phyloP scores from a whole-genome alignment of 768 basidiomycete species.

The Rhizopogon sp. region DNA sequence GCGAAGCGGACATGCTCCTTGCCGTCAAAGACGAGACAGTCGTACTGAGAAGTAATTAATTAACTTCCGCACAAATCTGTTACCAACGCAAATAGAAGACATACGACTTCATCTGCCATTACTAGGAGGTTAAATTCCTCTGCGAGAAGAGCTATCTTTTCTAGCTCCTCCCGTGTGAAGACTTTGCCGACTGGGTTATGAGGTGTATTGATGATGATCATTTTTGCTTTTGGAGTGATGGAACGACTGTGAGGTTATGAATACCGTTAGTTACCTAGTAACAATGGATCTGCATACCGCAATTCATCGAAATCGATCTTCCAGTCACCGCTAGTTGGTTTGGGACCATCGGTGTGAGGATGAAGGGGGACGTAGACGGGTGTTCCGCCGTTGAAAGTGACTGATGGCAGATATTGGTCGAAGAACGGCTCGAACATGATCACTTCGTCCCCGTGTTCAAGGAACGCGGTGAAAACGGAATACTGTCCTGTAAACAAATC shows the following conservation, averaged over 20 bases:
- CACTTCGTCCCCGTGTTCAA: constrained; percentile 92
- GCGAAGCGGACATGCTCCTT: constrained; percentile 92
- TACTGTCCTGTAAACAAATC: constrained; percentile 66
- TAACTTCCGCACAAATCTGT: neutral
- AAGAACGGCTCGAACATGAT: constrained; percentile 99
- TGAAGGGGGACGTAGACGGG: constrained; percentile 95
- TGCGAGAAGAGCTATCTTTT: constrained; percentile 80
- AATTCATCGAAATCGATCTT: constrained; percentile 86
- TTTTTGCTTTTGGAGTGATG: constrained; percentile 86
- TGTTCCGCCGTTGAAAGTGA: constrained; percentile 90
- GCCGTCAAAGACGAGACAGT: constrained; percentile 84
- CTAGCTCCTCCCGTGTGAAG: constrained; percentile 78
- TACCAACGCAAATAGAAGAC: constrained; percentile 16
- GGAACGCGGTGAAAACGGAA: constrained; percentile 86
- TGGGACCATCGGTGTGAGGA: constrained; percentile 56
- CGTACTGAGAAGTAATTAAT: constrained; percentile 55
- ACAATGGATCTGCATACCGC: constrained; percentile 38
- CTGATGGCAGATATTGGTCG: constrained; percentile 90
- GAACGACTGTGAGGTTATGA: constrained; percentile 48
- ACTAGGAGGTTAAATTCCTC: constrained; percentile 90
- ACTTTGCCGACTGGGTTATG: constrained; percentile 99
- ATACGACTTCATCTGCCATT: constrained; percentile 94
- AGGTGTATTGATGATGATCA: constrained; percentile 93
- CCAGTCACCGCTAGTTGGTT: constrained; percentile 75
- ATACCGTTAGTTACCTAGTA: neutral